Conservation (phyloP, 805 yeast genomes). For the Candida ipomoeae region DNA sequence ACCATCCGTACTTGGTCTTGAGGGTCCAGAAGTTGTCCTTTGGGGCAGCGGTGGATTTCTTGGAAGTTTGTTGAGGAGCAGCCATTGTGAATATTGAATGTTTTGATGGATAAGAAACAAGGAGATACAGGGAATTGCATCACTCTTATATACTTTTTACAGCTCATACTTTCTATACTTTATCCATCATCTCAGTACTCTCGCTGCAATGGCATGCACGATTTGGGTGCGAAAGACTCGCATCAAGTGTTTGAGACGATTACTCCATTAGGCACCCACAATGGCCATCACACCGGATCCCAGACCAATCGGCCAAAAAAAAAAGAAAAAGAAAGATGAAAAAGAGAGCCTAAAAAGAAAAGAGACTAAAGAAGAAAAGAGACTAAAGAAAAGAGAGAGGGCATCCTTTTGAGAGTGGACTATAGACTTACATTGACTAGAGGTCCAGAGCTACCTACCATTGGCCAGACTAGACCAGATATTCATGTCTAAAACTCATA, state of each 20-base stretch:
- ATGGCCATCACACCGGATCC: not conserved
- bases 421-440: too few species aligned
- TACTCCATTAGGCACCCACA: not conserved
- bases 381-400: too few species aligned
- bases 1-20: slow-evolving; percentile 9
- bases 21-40: slow-evolving; percentile 12
- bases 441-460: too few species aligned
- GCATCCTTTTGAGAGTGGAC: too few species aligned
- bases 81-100: slow-evolving; percentile 6
- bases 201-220: not conserved
- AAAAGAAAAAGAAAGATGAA: too few species aligned
- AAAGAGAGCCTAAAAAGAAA: too few species aligned
- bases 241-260: not conserved
- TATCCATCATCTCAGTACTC: too few species aligned
- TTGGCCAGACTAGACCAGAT: too few species aligned
- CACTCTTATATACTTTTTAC: not conserved
- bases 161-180: too few species aligned
- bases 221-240: not conserved
- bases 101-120: not conserved
- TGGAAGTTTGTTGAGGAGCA: slow-evolving; percentile 8
- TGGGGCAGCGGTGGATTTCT: slow-evolving; percentile 6
- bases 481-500: too few species aligned
- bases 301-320: too few species aligned
- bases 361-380: too few species aligned
- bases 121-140: not conserved